These are phyloP conservation scores for Haplosporangium sp. DNA, from an alignment of 371 early-diverging fungal species.

Conservation along the genomic window DNA sequence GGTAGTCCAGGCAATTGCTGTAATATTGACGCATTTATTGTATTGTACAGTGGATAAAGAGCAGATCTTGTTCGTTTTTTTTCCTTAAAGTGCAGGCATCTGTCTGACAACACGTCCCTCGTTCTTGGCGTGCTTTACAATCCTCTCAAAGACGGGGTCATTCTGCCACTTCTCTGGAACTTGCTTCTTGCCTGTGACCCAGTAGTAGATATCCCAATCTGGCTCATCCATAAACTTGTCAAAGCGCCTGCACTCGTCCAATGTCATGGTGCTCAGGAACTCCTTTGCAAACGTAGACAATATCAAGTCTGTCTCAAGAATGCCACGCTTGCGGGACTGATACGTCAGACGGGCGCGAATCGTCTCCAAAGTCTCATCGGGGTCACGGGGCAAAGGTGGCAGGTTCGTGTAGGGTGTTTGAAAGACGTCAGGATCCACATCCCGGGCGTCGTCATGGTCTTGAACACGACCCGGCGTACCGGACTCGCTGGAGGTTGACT, in stretches of 20 bases:
- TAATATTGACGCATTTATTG: too few species aligned
- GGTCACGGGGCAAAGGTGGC: conserved; percentile 68
- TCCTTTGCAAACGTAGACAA: conserved; percentile 88
- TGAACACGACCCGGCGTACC: conserved; percentile 12
- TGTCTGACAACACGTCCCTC: conserved; percentile 73
- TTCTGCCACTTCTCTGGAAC: conserved; percentile 68
- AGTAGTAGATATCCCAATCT: conserved; percentile 98
- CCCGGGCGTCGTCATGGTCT: conserved; percentile 52
- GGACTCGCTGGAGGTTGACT: conserved; percentile 12
- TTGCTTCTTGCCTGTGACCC: conserved; percentile 79
- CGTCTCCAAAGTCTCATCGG: conserved; percentile 71
- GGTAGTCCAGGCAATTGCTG: too few species aligned
- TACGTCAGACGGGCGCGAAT: conserved; percentile 88
- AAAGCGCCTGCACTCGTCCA: conserved; percentile 76
- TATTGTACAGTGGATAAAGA: not conserved
- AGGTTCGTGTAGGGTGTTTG: conserved; percentile 68
- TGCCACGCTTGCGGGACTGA: conserved; percentile 94
- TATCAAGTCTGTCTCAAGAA: conserved; percentile 92
- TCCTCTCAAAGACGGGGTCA: conserved; percentile 67
- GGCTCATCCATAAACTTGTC: conserved; percentile 90
- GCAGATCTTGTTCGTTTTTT: not conserved
- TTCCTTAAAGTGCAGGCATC: conserved; percentile 75
- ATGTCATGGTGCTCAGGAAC: conserved; percentile 64
- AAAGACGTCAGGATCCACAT: conserved; percentile 46
- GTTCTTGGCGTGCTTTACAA: conserved; percentile 76